These are phyloP conservation scores for Aschersonia sp. DNA, from an alignment of 2,329 filamentous ascomycete species.

Conservation along the genomic window DNA sequence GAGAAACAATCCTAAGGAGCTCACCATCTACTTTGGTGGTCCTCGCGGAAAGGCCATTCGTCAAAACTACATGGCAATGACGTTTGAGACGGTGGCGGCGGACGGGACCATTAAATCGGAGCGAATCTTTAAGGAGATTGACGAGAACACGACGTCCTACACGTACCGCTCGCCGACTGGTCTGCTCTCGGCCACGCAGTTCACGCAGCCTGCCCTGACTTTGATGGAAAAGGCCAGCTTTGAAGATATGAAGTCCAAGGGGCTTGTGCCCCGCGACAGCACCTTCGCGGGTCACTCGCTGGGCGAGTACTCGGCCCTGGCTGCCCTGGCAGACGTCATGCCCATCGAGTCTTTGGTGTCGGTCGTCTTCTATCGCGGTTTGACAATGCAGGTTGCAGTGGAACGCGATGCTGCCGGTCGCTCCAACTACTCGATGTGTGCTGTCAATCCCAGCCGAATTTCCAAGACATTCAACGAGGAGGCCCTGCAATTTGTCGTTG, in stretches of 20 bases:
- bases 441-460: slow-evolving; percentile 95
- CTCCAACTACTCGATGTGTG: slow-evolving; percentile 98
- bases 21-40: slow-evolving; percentile 95
- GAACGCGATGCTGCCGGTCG: slow-evolving; percentile 86
- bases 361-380: slow-evolving; percentile 95
- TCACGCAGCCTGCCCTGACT: slow-evolving; percentile 92
- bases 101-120: slow-evolving; percentile 94
- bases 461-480: slow-evolving; percentile 98
- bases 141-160: slow-evolving; percentile 85
- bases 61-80: slow-evolving; percentile 99
- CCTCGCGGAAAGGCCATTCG: slow-evolving; percentile 94
- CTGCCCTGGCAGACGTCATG: slow-evolving; percentile 94
- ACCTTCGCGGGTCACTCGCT: slow-evolving; percentile 96
- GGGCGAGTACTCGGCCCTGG: slow-evolving; percentile 94
- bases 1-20: slow-evolving; percentile 98
- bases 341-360: slow-evolving; percentile 98
- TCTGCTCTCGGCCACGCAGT: slow-evolving; percentile 90
- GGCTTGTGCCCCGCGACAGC: slow-evolving; percentile 88
- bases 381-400: slow-evolving; percentile 98
- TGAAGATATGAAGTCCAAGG: slow-evolving; percentile 97
- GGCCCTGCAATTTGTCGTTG: slow-evolving; percentile 89
- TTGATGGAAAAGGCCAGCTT: slow-evolving; percentile 99
- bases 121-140: slow-evolving; percentile 98
- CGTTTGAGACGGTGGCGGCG: slow-evolving; percentile 89
- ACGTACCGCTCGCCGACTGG: slow-evolving; percentile 93